Evolutionary conservation across 2,329 filamentous ascomycete species (phyloP).

Genomic region (Cyphellophora attinorum): DNA sequence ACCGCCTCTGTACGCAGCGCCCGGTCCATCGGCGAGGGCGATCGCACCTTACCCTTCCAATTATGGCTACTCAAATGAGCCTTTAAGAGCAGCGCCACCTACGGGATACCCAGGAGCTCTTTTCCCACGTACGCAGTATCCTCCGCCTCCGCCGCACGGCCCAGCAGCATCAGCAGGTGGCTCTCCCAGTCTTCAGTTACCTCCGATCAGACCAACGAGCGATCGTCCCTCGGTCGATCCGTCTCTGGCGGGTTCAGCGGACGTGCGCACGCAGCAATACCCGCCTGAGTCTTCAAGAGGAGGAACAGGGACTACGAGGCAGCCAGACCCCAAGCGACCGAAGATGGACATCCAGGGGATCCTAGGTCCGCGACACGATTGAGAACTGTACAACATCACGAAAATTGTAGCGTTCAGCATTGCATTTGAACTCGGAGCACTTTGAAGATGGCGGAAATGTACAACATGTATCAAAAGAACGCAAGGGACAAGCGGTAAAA

Average conservation of each 20-base stretch:
- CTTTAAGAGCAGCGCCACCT: too few relatives aligned
- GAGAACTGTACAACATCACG: background rate
- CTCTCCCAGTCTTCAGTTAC: conserved; percentile 14
- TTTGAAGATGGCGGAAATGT: background rate
- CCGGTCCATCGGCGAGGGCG: background rate
- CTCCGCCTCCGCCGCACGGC: conserved; percentile 3
- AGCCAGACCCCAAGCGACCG: conserved; percentile 17
- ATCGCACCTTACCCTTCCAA: background rate
- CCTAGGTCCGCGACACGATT: conserved; percentile 10
- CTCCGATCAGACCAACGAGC: conserved; percentile 15
- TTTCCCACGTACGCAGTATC: background rate
- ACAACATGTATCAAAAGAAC: background rate
- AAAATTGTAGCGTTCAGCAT: background rate
- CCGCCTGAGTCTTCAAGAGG: conserved; percentile 3
- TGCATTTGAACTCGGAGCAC: background rate
- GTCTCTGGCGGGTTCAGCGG: conserved; percentile 13
- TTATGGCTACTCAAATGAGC: background rate
- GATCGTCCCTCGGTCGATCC: conserved; percentile 12
- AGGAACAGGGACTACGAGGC: conserved; percentile 10
- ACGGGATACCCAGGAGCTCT: conserved; percentile 1
- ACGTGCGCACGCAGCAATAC: conserved; percentile 4
- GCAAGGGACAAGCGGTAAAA: background rate
- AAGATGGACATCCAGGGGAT: conserved; percentile 20
- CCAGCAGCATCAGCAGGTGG: conserved; percentile 6
- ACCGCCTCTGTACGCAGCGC: background rate